A percentile compares a stretch with the other conserved stretches of the same genome.
phyloP scores from a whole-genome alignment of 1,284 basidiomycete species.

The Rhizoctonia solani region DNA sequence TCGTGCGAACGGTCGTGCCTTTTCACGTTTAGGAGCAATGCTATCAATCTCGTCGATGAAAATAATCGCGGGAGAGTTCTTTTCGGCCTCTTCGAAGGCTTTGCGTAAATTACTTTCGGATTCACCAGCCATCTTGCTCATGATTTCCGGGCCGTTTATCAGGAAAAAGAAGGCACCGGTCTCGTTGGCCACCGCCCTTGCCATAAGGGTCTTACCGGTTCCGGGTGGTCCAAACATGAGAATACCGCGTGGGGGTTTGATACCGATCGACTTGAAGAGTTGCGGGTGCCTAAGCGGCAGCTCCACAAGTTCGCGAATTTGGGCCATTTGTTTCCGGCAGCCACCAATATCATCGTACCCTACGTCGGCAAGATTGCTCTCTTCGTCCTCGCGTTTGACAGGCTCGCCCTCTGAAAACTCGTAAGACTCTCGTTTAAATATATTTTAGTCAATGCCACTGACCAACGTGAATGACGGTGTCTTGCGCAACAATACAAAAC shows the following conservation, averaged over 20 bases:
- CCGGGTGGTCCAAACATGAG: slow-evolving; percentile 96
- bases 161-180: slow-evolving; percentile 99
- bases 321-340: slow-evolving; percentile 98
- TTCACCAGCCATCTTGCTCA: slow-evolving; percentile 99
- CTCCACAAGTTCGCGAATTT: slow-evolving; percentile 99
- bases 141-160: slow-evolving; percentile 99
- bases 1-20: slow-evolving; percentile 56
- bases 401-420: slow-evolving; percentile 84
- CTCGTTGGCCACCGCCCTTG: slow-evolving; percentile 98
- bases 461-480: slow-evolving; percentile 94
- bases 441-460: no score
- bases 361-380: slow-evolving; percentile 94
- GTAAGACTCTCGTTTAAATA: slow-evolving; percentile 41
- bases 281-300: slow-evolving; percentile 97
- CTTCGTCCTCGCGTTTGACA: slow-evolving; percentile 98
- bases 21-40: slow-evolving; percentile 99
- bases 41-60: slow-evolving; percentile 99
- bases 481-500: slow-evolving; percentile 96
- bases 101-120: slow-evolving; percentile 96
- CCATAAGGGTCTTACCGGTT: slow-evolving; percentile 98
- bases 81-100: slow-evolving; percentile 99
- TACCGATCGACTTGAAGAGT: slow-evolving; percentile 99
- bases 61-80: slow-evolving; percentile 99
- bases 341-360: slow-evolving; percentile 99
- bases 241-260: slow-evolving; percentile 98